These are phyloP conservation scores for Chlorella sp. DNA, from an alignment of 139 green algal species.

Conservation along the genomic window DNA sequence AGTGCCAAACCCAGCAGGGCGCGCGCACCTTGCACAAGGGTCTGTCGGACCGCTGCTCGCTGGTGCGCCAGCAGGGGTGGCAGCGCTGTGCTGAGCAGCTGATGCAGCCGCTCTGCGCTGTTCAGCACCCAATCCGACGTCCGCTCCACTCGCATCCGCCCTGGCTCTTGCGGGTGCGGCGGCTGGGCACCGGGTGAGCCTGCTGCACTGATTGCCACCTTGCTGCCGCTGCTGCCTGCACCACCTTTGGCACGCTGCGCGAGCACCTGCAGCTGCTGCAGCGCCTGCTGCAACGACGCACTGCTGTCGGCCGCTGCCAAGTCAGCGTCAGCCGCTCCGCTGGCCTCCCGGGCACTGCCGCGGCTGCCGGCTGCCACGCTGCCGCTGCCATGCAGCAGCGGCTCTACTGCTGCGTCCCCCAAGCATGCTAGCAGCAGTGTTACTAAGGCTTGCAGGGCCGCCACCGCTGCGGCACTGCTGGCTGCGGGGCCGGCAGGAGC, in stretches of 20 bases:
- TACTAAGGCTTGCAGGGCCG: conserved; percentile 50
- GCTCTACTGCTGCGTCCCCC: conserved; percentile 34
- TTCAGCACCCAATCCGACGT: conserved; percentile 54
- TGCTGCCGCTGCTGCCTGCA: background rate
- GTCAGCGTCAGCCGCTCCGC: background rate
- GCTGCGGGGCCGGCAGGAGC: conserved; percentile 4
- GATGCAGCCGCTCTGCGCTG: conserved; percentile 46
- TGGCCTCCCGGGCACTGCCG: background rate
- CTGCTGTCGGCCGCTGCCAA: background rate
- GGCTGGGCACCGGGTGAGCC: background rate
- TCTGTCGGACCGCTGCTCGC: conserved; percentile 57
- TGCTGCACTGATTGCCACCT: background rate
- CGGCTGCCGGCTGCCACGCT: background rate
- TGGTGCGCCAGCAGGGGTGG: conserved; percentile 66
- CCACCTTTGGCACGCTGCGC: background rate
- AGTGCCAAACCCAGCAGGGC: background rate
- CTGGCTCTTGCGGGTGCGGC: background rate
- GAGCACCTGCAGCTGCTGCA: conserved; percentile 25
- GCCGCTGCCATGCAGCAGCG: background rate
- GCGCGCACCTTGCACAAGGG: conserved; percentile 44
- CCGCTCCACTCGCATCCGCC: conserved; percentile 45
- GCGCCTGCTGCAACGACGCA: background rate
- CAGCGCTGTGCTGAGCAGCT: conserved; percentile 60
- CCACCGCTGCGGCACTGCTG: conserved; percentile 32
- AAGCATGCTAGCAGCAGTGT: conserved; percentile 42